A percentile compares a stretch with the other conserved stretches of the same genome.
Evolutionary conservation across 2,329 filamentous ascomycete genomes (phyloP).

Genomic region (Exophiala xenobiotica): DNA sequence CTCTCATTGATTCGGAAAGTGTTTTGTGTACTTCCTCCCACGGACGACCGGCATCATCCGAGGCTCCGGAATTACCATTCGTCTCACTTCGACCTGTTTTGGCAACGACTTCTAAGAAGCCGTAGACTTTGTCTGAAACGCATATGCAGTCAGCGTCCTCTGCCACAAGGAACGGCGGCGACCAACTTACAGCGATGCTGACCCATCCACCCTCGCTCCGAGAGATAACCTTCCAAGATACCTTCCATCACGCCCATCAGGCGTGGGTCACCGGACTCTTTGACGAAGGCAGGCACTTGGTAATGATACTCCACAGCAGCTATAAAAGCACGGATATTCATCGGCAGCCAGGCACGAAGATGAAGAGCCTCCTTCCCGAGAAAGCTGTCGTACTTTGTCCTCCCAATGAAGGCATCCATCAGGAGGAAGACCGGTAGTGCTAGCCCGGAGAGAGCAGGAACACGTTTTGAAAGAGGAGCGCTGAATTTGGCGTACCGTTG

Average conservation of each 20-base stretch:
- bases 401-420: conserved; percentile 20
- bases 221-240: conserved; percentile 18
- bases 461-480: conserved; percentile 18
- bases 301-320: conserved; percentile 22
- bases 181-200: conserved; percentile 11
- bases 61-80: conserved; percentile 19
- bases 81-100: conserved; percentile 22
- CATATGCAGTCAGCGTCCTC: not conserved
- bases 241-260: conserved; percentile 23
- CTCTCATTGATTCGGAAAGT: conserved; percentile 21
- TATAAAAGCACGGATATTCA: conserved; percentile 22
- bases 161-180: no score
- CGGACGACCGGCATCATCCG: conserved; percentile 13
- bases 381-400: conserved; percentile 12
- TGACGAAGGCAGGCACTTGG: conserved; percentile 15
- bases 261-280: conserved; percentile 18
- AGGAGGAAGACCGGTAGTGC: conserved; percentile 19
- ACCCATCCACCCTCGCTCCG: conserved; percentile 19
- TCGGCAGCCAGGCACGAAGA: conserved; percentile 16
- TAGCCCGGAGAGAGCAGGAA: conserved; percentile 17
- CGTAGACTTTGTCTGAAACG: conserved; percentile 18
- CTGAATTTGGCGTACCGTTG: conserved; percentile 23
- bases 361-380: conserved; percentile 13
- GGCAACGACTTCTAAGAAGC: conserved; percentile 20
- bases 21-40: conserved; percentile 24